Evolutionary conservation across 345 rosid genomes (phyloP).

Genomic region (Pistacia vera): DNA sequence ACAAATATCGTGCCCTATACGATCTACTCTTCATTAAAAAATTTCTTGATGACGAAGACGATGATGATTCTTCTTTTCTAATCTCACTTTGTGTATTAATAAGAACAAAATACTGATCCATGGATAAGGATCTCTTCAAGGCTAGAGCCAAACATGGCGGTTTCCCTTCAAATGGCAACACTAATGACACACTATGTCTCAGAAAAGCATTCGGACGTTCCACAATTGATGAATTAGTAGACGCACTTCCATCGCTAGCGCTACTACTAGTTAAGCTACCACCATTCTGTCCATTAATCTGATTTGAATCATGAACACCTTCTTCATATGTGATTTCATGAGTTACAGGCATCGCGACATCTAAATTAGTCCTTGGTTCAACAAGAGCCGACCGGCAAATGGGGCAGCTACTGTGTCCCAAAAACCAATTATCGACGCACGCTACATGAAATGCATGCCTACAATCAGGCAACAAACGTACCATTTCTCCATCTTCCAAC

Average conservation of each 20-base stretch:
- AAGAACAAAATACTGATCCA: constrained; percentile 36
- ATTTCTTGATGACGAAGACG: constrained; percentile 8
- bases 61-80: constrained; percentile 3
- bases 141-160: neutral
- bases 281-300: too few relatives aligned
- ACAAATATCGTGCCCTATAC: constrained; percentile 16
- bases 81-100: constrained; percentile 17
- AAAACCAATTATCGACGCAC: constrained; percentile 76
- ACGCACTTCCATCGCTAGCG: neutral
- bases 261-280: too few relatives aligned
- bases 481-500: constrained; percentile 48
- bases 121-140: constrained; percentile 38
- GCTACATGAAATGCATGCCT: constrained; percentile 70
- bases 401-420: constrained; percentile 62
- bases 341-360: constrained; percentile 1
- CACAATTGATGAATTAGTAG: neutral
- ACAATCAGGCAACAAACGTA: constrained; percentile 66
- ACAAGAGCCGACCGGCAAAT: constrained; percentile 50
- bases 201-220: constrained; percentile 5
- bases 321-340: neutral
- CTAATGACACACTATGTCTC: constrained; percentile 27
- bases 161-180: constrained; percentile 24
- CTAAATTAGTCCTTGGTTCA: neutral
- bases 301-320: neutral
- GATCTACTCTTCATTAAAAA: constrained; percentile 15